Percentiles rank a stretch among this genome's conserved stretches.
Evolutionary conservation across 306 rosid genomes (phyloP).

Genomic region (Malus sylvestris): DNA sequence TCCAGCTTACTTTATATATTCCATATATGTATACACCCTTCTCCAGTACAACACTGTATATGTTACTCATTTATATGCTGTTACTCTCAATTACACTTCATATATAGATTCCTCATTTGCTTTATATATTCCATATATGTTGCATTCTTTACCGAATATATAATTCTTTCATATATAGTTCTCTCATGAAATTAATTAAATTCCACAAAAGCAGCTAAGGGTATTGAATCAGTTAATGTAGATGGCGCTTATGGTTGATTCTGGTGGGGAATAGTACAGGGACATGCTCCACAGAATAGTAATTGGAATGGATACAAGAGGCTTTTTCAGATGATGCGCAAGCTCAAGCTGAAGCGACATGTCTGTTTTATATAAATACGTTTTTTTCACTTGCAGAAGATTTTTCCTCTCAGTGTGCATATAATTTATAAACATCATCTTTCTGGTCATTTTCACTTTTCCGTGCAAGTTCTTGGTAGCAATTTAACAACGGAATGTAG

Average conservation of each 20-base stretch:
- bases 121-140: too few relatives aligned
- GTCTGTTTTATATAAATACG: conserved; percentile 26
- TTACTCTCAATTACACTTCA: too few relatives aligned
- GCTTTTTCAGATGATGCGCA: conserved; percentile 85
- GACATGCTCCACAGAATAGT: conserved; percentile 84
- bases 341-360: conserved; percentile 77
- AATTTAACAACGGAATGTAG: not conserved
- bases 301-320: conserved; percentile 93
- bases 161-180: too few relatives aligned
- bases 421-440: not conserved
- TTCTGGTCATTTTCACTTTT: not conserved
- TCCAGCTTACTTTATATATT: too few relatives aligned
- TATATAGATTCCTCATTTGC: too few relatives aligned
- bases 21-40: too few relatives aligned
- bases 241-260: conserved; percentile 85
- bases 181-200: too few relatives aligned
- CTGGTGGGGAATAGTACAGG: conserved; percentile 99
- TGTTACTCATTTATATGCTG: too few relatives aligned
- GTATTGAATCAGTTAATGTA: conserved; percentile 66
- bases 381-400: not conserved
- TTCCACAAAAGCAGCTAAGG: conserved; percentile 69
- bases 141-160: too few relatives aligned
- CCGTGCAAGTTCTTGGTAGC: not conserved
- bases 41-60: too few relatives aligned
- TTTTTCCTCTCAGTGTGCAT: not conserved